Evolutionary conservation across 2,329 filamentous ascomycete genomes (phyloP).

Genomic region (Penicillium sp.): DNA sequence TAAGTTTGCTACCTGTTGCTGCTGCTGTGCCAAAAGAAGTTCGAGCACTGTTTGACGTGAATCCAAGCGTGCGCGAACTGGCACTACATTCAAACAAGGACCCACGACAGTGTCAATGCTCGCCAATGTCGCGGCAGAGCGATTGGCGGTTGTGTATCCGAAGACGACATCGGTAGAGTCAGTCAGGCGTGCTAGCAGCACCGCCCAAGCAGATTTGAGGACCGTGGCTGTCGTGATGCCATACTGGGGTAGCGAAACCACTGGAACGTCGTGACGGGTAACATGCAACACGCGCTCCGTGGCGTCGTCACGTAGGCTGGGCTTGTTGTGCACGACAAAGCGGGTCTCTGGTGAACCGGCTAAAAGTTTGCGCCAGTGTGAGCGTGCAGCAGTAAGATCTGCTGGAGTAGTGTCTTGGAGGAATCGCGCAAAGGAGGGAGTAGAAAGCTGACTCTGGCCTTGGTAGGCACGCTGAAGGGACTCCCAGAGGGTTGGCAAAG

Average conservation of each 20-base stretch:
- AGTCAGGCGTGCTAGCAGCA: constrained; percentile 53
- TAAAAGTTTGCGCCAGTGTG: constrained; percentile 7
- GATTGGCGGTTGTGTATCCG: constrained; percentile 53
- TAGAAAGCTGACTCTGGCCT: constrained; percentile 1
- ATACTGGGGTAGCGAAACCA: constrained; percentile 8
- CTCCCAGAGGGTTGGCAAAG: constrained; percentile 10
- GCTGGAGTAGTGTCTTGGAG: neutral
- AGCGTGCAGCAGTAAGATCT: constrained; percentile 5
- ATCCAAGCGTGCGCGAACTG: constrained; percentile 21
- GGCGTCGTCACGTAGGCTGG: constrained; percentile 8
- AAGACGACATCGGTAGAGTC: constrained; percentile 55
- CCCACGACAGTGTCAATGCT: constrained; percentile 27
- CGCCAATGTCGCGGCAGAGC: constrained; percentile 41
- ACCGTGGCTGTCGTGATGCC: constrained; percentile 39
- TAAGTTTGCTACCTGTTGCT: constrained; percentile 49
- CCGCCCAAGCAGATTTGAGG: constrained; percentile 58
- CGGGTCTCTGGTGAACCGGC: constrained; percentile 10
- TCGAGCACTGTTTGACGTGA: constrained; percentile 38
- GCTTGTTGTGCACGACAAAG: constrained; percentile 8
- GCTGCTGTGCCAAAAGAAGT: constrained; percentile 50
- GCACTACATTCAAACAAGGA: constrained; percentile 28
- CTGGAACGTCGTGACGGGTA: constrained; percentile 4
- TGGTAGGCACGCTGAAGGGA: constrained; percentile 10
- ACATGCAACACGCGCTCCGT: neutral
- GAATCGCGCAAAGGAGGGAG: constrained; percentile 12